Base-by-base conservation (phyloP, 2,329 filamentous ascomycete species). In the Ascochyta viciae-villosae region DNA sequence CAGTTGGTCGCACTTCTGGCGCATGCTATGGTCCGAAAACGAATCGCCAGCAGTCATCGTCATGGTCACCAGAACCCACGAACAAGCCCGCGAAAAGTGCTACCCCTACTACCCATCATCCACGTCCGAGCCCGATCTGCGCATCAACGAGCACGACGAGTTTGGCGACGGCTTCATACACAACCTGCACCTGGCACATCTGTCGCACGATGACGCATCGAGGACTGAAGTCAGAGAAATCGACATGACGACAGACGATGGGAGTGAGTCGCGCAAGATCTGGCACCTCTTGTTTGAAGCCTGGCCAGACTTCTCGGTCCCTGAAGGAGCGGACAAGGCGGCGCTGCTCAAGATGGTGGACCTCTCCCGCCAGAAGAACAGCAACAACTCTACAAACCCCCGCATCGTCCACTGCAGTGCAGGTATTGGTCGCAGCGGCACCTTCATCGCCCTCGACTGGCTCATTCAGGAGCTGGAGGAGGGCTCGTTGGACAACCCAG, bases 381-480 rank as follows among this genome's bases (percentile, higher is more conserved):
- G 76, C 22, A 63, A 74, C 55, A 68, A 74, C 39, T 37, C 68
- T 26, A 61, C 58, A 22, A 92, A 90, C 67, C 91, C 94, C 4
- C 88, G 94, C 51, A 88, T 98, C 57, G 77, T 83, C 2, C 81
- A 83, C 55, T 83, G 81, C 79, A 96, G 91, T 71, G 95, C 95
- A 7, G 95, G 95, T 35, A 94, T 99, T 13, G 95, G 95, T 12
- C 87, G 95, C 51, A 96, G 91, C 7, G 95, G 95, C 31, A 98
- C 95, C 0, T 99, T 98, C 72, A 96, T 99, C 68, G 90, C 92
- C 1, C 84, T 99, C n/a, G 95, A 98, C 76, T 92, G 96, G 75
- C 85, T 99, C 24, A 83, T 96, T 61, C 84, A 88, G 33, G 92
- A 97, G 75, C 82, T 98, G 9, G 87, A 91, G 24, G 84, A 87